A percentile compares a stretch with the other conserved stretches of the same genome.
These are phyloP conservation scores for Lonicera japonica DNA, from an alignment of 129 eudicot genomes.

Conservation along the genomic window DNA sequence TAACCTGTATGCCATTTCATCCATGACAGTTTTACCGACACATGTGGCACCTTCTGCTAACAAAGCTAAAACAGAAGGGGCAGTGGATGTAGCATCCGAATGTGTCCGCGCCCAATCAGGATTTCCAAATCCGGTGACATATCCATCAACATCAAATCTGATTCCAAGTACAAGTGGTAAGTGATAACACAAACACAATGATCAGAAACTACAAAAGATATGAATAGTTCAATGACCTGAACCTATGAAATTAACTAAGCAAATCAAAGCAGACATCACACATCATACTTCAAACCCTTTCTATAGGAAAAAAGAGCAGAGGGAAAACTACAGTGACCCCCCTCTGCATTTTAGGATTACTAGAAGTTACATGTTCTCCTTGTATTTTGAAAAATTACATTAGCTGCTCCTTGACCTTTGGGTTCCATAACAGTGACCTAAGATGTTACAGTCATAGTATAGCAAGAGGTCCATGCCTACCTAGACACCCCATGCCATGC, in stretches of 20 bases:
- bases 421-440: no score
- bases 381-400: no score
- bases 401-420: no score
- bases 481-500: no score
- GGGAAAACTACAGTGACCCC: no score
- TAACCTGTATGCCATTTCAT: slow-evolving; percentile 99
- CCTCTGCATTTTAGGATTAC: no score
- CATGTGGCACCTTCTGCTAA: slow-evolving; percentile 73
- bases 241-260: neutral
- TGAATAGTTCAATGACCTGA: neutral
- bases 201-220: neutral
- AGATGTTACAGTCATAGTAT: no score
- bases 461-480: no score
- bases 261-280: neutral
- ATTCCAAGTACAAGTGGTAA: slow-evolving; percentile 7
- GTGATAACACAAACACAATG: neutral
- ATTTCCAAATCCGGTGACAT: slow-evolving; percentile 84
- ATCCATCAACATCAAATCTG: slow-evolving; percentile 88
- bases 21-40: slow-evolving; percentile 84
- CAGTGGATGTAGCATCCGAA: slow-evolving; percentile 62
- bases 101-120: slow-evolving; percentile 91
- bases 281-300: no score
- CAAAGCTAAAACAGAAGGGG: slow-evolving; percentile 59
- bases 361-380: no score
- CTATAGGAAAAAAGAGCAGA: no score